Evolutionary conservation across 495 filamentous ascomycete genomes (phyloP).

Genomic region (Tetracladium marchalianum): DNA sequence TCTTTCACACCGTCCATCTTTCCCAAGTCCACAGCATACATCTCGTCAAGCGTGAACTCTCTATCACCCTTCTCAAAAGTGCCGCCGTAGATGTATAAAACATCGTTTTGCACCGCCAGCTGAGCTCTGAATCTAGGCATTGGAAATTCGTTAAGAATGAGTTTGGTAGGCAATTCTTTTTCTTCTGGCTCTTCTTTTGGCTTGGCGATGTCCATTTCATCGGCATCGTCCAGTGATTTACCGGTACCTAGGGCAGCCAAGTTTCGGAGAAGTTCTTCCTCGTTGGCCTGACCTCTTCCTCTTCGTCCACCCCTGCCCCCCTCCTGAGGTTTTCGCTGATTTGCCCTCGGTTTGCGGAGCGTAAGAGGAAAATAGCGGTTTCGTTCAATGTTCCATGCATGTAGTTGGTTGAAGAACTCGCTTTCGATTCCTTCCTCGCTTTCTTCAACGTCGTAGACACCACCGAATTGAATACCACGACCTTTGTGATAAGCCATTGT

Average conservation of each 20-base stretch:
- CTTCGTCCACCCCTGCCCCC: constrained; percentile 50
- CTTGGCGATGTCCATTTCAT: constrained; percentile 45
- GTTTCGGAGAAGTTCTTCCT: constrained; percentile 81
- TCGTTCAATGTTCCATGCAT: constrained; percentile 85
- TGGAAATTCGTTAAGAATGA: constrained; percentile 64
- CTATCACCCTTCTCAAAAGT: constrained; percentile 91
- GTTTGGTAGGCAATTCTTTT: constrained; percentile 39
- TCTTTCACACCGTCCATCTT: constrained; percentile 88
- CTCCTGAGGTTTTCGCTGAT: constrained; percentile 45
- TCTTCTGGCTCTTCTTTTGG: constrained; percentile 34
- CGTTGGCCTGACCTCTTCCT: constrained; percentile 69
- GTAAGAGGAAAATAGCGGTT: constrained; percentile 84
- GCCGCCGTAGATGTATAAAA: constrained; percentile 86
- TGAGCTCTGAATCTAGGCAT: constrained; percentile 83
- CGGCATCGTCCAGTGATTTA: constrained; percentile 43
- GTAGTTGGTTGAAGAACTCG: constrained; percentile 86
- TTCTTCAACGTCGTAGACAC: constrained; percentile 88
- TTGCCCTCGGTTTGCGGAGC: constrained; percentile 58
- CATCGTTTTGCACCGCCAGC: constrained; percentile 82
- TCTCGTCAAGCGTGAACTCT: constrained; percentile 86
- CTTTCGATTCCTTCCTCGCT: constrained; percentile 93
- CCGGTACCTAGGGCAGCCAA: constrained; percentile 72
- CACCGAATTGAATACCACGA: constrained; percentile 85
- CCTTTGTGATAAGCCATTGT: constrained; percentile 92
- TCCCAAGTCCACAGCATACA: constrained; percentile 83